Base-by-base conservation (phyloP, 2,329 filamentous ascomycete genomes). In the Ophiocordyceps unilateralis region DNA sequence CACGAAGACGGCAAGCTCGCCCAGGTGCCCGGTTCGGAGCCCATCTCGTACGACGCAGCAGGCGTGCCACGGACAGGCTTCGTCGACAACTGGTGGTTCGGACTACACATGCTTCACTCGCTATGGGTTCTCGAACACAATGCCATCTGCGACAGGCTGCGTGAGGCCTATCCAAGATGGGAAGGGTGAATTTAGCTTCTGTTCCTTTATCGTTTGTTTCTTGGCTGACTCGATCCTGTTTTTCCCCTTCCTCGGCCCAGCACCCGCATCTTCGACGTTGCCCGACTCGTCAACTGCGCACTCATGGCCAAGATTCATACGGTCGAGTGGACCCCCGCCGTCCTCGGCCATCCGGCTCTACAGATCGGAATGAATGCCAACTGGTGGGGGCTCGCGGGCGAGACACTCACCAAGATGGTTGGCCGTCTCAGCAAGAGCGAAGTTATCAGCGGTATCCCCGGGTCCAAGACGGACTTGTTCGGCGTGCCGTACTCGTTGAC, bases 301-400 rank as follows among this genome's bases (percentile, higher is more conserved):
- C 51, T 69, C 9, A 67, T 68, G 64, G 65, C 66, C 5, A 69
- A 69, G 51, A 68, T 69, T 37, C 65, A 69, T 46, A 68, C 66
- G 0, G 58, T 67, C 4, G 65, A 69, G 50, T 69, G 66, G 66
- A 68, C 66, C 4, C 65, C 64, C 2, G 66, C 64, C 3, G 67
- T 69, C 26, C 56, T 68, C 2, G 57, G 59, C 0, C 65, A 68
- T 39, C 66, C 65, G 11, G 24, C 42, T n/a, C 26, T 43, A 5
- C 32, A 38, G 41, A 42, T 38, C 6, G 21, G 22, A 4, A 42
- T 42, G 41, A 42, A 28, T 6, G n/a, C 22, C 14, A 42, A 42
- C n/a, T 42, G 41, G 41, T 42, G 41, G 41, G 41, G 41, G 9
- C n/a, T 38, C 21, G 41, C 22, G 15, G 41, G 41, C 30, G 41